Base-by-base conservation (phyloP, 176 grass and related monocot genomes). In the Chrysopogon serrulatus region DNA sequence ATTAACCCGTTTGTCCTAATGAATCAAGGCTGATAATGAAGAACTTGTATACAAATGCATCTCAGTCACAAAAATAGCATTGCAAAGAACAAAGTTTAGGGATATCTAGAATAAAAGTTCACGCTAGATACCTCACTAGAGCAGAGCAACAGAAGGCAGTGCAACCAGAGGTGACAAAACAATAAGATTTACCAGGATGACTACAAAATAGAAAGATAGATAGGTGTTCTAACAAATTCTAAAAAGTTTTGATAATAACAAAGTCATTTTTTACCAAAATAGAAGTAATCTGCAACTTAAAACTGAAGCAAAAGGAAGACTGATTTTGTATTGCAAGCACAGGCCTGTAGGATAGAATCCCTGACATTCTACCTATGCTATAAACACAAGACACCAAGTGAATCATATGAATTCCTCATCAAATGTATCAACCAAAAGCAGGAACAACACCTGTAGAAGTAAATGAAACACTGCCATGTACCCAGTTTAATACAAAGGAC, bases 21-120 rank as follows among this genome's bases (percentile, higher is more conserved):
- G 27, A 63, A 30, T 16, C 4, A 63, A 63, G 27, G 27, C 27
- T 63, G 27, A 6, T 43, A 26, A 59, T 66, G 69, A 74, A 48
- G 19, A 81, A 74, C 19, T 35, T 60, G 42, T 71, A 71, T 17
- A 43, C 17, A 65, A 65, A 65, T 34, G 31, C 62, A 65, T 32
- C 30, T 83, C 56, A 74, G 70, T 74, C 54, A 59, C 53, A 60
- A 23, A 83, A 47, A 37, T 24, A 32, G 73, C 28, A 85, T 45
- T 71, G 48, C 27, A 75, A 73, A 45, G 34, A 30, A 51, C 1
- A 1, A 16, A 39, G 18, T 49, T 24, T 19, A 0, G 32, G 13
- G 31, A 70, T 48, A 83, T 64, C 24, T 12, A 36, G 24, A 64
- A 41, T 36, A 69, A 60, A 23, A 27, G 15, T 28, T 10, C 31